A percentile compares a stretch with the other conserved stretches of the same genome.
phyloP scores from a whole-genome alignment of 176 grass and related monocot species.

The Triticum aestivum region IWGSC_CS_RefSeq_v2.1 NC_057801.1:190173540-190174039 shows the following conservation, averaged over 20 bases:
- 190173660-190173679: constrained; percentile 23
- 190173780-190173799: neutral
- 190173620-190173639: constrained; percentile 54
- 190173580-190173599: constrained; percentile 72
- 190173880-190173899: too few species aligned
- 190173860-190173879: too few species aligned
- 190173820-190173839: neutral
- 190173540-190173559: constrained; percentile 29
- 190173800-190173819: neutral
- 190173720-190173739: neutral
- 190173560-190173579: constrained; percentile 33
- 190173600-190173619: constrained; percentile 57
- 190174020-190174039: too few species aligned
- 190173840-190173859: too few species aligned
- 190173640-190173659: constrained; percentile 25
- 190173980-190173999: too few species aligned
- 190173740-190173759: neutral
- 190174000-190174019: too few species aligned
- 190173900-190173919: too few species aligned
- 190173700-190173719: constrained; percentile 21
- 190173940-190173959: too few species aligned
- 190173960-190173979: too few species aligned
- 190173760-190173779: neutral
- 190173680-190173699: constrained; percentile 10
- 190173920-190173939: too few species aligned